A percentile compares a stretch with the other conserved stretches of the same genome.
These are phyloP conservation scores for Trichoderma sp. DNA, from an alignment of 2,329 filamentous ascomycete species.

Conservation along the genomic window DNA sequence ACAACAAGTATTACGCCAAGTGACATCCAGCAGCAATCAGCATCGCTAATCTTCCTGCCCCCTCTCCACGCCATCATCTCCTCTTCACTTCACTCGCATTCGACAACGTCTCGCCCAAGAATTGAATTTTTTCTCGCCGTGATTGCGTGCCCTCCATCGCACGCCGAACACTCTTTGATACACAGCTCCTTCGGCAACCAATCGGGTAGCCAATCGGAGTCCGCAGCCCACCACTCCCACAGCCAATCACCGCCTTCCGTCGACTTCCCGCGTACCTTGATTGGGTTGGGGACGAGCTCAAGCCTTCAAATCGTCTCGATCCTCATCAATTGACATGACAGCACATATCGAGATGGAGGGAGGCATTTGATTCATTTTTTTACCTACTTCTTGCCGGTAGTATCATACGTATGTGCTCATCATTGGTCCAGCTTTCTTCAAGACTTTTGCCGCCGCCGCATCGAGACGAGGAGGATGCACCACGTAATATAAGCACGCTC, in stretches of 20 bases:
- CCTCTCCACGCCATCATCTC: not conserved
- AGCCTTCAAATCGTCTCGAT: not conserved
- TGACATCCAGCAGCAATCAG: not conserved
- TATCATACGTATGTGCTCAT: not conserved
- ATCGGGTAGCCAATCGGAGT: conserved; percentile 20
- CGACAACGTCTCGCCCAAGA: not conserved
- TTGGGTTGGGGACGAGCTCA: conserved; percentile 6
- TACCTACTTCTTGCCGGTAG: too few species aligned
- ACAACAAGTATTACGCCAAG: too few species aligned
- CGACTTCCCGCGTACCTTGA: not conserved
- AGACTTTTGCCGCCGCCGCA: not conserved
- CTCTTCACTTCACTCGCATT: not conserved
- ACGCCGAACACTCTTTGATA: not conserved
- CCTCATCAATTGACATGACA: conserved; percentile 4
- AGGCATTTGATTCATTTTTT: not conserved
- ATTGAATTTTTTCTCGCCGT: not conserved
- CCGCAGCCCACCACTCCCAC: not conserved
- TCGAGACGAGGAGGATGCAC: not conserved
- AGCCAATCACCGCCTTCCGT: conserved; percentile 10
- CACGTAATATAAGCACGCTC: not conserved
- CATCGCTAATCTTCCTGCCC: not conserved
- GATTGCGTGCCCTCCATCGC: conserved; percentile 9
- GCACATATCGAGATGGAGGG: not conserved
- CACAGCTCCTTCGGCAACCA: not conserved
- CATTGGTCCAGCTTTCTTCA: not conserved